Conservation (phyloP, 306 rosid genomes). For the Corylus americana region DNA sequence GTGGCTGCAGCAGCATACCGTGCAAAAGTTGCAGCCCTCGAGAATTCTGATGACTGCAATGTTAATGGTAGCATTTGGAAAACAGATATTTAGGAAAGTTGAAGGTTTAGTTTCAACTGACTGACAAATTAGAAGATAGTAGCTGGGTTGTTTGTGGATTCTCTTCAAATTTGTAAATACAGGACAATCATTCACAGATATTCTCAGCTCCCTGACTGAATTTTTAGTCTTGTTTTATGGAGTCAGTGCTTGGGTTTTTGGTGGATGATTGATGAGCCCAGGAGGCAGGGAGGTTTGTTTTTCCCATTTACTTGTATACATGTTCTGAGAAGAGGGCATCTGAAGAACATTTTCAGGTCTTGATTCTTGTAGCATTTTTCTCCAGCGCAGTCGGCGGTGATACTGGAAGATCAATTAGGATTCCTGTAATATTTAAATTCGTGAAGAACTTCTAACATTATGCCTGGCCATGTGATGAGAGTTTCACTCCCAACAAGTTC, state of each 20-base stretch:
- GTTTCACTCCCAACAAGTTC: neutral
- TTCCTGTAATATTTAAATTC: neutral
- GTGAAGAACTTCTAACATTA: neutral
- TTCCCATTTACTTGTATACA: neutral
- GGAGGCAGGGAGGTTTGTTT: slow-evolving; percentile 15
- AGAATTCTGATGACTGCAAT: slow-evolving; percentile 55
- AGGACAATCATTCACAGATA: slow-evolving; percentile 29
- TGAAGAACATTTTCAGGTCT: slow-evolving; percentile 4
- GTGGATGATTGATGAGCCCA: slow-evolving; percentile 37
- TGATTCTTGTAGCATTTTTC: slow-evolving; percentile 14
- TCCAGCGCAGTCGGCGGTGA: neutral
- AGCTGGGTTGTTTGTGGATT: slow-evolving; percentile 45
- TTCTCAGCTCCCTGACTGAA: slow-evolving; percentile 22
- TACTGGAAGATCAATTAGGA: neutral
- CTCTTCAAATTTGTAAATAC: slow-evolving; percentile 65
- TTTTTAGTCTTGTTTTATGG: neutral
- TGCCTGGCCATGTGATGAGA: neutral
- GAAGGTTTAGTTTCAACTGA: slow-evolving; percentile 47
- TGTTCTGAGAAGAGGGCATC: slow-evolving; percentile 17
- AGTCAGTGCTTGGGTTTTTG: slow-evolving; percentile 35
- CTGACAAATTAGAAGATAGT: slow-evolving; percentile 54
- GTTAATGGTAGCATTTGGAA: slow-evolving; percentile 63
- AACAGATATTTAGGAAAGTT: slow-evolving; percentile 57
- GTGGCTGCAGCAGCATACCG: slow-evolving; percentile 56
- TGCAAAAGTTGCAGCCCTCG: slow-evolving; percentile 64